Evolutionary conservation across 257 asterid species (phyloP).

Genomic region (Solanum lycopersicoides): DNA sequence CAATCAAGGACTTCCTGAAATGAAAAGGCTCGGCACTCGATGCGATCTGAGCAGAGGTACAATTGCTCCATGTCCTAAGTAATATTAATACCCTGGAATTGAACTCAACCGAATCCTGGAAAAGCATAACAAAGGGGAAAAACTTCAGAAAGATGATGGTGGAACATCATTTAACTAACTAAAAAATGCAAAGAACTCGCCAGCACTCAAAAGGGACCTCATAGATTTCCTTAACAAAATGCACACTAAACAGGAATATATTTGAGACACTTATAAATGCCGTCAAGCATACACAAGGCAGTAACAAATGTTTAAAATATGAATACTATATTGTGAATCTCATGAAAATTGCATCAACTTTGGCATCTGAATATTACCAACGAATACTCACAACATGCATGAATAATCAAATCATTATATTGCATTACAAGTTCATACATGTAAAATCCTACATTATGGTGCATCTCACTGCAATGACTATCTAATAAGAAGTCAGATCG

Average conservation of each 20-base stretch:
- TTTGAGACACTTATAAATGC: neutral
- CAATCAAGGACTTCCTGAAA: slow-evolving; percentile 89
- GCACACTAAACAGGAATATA: neutral
- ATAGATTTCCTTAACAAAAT: neutral
- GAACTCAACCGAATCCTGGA: slow-evolving; percentile 45
- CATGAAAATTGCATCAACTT: neutral
- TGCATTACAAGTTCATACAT: neutral
- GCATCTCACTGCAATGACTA: neutral
- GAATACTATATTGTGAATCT: neutral
- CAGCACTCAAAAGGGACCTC: neutral
- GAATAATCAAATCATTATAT: neutral
- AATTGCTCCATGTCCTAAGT: slow-evolving; percentile 88
- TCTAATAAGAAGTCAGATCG: neutral
- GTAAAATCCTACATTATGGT: neutral
- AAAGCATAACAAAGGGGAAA: neutral
- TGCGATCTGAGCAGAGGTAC: slow-evolving; percentile 67
- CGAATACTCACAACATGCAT: neutral
- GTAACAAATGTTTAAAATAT: neutral
- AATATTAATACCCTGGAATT: slow-evolving; percentile 31
- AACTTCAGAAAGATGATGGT: neutral
- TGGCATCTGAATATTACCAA: neutral
- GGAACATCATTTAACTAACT: neutral
- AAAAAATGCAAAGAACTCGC: neutral
- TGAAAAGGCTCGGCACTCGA: slow-evolving; percentile 51
- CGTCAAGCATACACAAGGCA: neutral